Evolutionary conservation across 2,329 filamentous ascomycete genomes (phyloP), one percentile per base, ranked within the genome.

Genomic region (Tympanopsis confertula): DNA sequence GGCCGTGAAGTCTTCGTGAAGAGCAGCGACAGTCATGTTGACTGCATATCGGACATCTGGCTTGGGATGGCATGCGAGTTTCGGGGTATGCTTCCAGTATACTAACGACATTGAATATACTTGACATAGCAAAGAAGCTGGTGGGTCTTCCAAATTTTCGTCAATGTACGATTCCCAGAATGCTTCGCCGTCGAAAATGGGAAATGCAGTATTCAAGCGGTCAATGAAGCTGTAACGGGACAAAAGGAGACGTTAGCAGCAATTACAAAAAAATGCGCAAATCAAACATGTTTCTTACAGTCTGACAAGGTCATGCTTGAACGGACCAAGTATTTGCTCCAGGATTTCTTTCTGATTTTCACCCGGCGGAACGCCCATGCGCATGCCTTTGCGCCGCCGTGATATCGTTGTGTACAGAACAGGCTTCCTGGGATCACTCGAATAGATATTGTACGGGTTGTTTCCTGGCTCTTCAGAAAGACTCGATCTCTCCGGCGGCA

Each of bases 391-490:
- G 37, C 68, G 59, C 37, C 64, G 63, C 28, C 66, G 55, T 7
- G 68, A 66, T 3, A 72, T 64, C 4, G 66, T 68, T 5, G 58
- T 47, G 36, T 62, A 62, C 2, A 61, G 51, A 5, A 62, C 53
- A 4, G 58, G 54, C 35, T 60, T 51, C 15, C 62, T 55, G 4
- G 49, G 44, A 38, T 55, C 62, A 38, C 62, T 68, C 2, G 64
- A 66, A 20, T 71, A 61, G 5, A 68, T 65, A 35, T 67, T 66
- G 41, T 71, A 72, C 13, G 60, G 62, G 15, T 33, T 10, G 20
- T 59, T 62, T 12, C 54, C 58, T 4, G 53, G 52, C 40, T 61
- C 56, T 29, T 55, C 52, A 3, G 57, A 56, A 37, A 53, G 51
- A 44, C 47, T 60, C 13, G 30, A 10, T 10, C 30, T 10, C 30